phyloP scores from a whole-genome alignment of 2,329 filamentous ascomycete genomes.

The Elsinoe ampelina region DNA sequence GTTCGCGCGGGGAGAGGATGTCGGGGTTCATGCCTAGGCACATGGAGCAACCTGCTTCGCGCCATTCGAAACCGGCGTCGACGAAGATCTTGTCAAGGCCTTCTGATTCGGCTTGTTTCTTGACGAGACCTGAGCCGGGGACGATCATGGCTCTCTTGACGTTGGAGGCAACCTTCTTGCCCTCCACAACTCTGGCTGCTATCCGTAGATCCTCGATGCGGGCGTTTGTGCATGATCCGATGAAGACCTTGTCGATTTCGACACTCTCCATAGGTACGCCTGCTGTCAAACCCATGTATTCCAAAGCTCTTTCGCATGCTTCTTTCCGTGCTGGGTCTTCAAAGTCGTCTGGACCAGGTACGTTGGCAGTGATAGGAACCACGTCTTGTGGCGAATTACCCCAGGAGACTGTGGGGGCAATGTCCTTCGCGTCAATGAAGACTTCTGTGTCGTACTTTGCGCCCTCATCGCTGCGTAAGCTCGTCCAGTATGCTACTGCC shows the following conservation, averaged over 20 bases:
- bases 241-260: conserved; percentile 88
- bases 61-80: conserved; percentile 93
- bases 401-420: conserved; percentile 89
- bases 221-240: conserved; percentile 95
- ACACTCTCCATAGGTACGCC: conserved; percentile 92
- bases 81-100: conserved; percentile 87
- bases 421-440: conserved; percentile 85
- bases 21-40: conserved; percentile 99
- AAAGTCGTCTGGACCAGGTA: conserved; percentile 85
- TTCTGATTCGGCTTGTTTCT: conserved; percentile 81
- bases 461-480: conserved; percentile 72
- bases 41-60: conserved; percentile 98
- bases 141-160: conserved; percentile 95
- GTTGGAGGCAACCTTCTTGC: conserved; percentile 76
- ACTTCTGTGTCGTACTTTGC: conserved; percentile 87
- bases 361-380: conserved; percentile 82
- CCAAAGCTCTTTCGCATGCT: conserved; percentile 68
- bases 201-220: conserved; percentile 90
- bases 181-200: conserved; percentile 76
- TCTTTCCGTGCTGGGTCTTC: conserved; percentile 68
- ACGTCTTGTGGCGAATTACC: conserved; percentile 95
- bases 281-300: conserved; percentile 90
- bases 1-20: conserved; percentile 82
- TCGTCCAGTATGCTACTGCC: conserved; percentile 80
- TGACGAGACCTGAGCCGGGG: conserved; percentile 88